Percentiles rank a stretch among this genome's conserved stretches.
Conservation (phyloP, 2,329 filamentous ascomycete species). For the Diaporthe ampelina region DNA sequence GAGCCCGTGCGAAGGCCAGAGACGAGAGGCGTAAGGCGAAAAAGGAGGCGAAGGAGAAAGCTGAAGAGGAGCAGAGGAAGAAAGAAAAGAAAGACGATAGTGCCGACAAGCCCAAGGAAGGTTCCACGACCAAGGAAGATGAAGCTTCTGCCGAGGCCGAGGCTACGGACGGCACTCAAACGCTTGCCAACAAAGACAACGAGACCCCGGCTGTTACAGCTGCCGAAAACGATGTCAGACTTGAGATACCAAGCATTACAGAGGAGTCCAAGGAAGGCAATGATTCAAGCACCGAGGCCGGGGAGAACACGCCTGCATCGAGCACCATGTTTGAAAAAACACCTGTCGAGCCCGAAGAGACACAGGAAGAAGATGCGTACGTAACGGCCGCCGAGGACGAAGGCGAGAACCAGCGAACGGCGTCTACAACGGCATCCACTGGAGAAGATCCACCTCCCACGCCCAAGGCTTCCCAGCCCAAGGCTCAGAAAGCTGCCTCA, state of each 20-base stretch:
- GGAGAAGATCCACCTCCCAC: conserved; percentile 3
- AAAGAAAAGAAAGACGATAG: conserved; percentile 47
- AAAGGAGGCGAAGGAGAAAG: conserved; percentile 48
- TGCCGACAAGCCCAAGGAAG: neutral
- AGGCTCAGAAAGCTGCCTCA: neutral
- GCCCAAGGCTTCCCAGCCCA: conserved; percentile 13
- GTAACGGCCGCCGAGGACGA: conserved; percentile 30
- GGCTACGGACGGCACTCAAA: conserved; percentile 33
- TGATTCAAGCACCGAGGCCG: conserved; percentile 39
- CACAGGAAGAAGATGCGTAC: conserved; percentile 38
- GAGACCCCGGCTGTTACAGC: conserved; percentile 28
- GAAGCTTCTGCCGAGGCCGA: conserved; percentile 6
- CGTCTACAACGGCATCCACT: conserved; percentile 17
- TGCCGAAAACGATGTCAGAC: conserved; percentile 53
- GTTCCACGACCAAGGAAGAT: neutral
- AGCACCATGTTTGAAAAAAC: conserved; percentile 20
- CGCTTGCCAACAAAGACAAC: conserved; percentile 51
- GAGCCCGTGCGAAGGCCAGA: conserved; percentile 48
- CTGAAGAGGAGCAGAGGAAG: conserved; percentile 49
- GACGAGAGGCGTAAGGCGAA: conserved; percentile 54
- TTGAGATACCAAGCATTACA: conserved; percentile 47
- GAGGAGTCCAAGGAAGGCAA: conserved; percentile 1
- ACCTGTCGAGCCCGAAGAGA: conserved; percentile 20
- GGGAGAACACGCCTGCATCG: conserved; percentile 42
- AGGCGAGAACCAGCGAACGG: conserved; percentile 10